Percentiles rank a stretch among this genome's conserved stretches.
These are phyloP conservation scores for Mitragyna speciosa DNA, from an alignment of 257 asterid species.

Conservation along the genomic window DNA sequence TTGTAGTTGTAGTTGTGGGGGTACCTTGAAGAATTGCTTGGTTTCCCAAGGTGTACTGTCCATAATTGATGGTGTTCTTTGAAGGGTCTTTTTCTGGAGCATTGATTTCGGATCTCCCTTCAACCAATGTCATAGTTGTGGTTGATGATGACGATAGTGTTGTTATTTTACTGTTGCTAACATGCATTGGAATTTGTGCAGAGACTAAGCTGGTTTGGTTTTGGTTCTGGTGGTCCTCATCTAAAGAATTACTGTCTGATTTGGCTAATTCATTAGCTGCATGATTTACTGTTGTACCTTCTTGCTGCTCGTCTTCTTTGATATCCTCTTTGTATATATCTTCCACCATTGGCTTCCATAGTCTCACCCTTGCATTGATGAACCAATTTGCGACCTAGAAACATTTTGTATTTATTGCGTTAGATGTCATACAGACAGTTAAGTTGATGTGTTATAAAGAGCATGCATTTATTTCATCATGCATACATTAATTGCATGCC, in stretches of 20 bases:
- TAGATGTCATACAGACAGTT: not conserved
- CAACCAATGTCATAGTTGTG: conserved; percentile 19
- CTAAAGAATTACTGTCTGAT: conserved; percentile 10
- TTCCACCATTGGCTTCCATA: conserved; percentile 92
- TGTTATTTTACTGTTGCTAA: not conserved
- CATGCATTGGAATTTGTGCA: conserved; percentile 33
- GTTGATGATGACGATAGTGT: conserved; percentile 6
- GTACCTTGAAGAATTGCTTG: conserved; percentile 25
- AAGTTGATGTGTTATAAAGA: conserved; percentile 28
- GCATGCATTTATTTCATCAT: conserved; percentile 20
- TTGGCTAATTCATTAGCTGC: conserved; percentile 9
- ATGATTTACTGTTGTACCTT: conserved; percentile 20
- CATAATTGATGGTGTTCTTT: conserved; percentile 31
- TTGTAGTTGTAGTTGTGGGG: conserved; percentile 11
- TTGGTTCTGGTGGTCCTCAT: conserved; percentile 17
- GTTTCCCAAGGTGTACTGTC: conserved; percentile 45
- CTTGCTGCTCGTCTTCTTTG: conserved; percentile 34
- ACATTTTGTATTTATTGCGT: conserved; percentile 17
- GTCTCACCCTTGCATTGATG: conserved; percentile 91
- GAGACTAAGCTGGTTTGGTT: not conserved
- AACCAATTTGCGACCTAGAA: conserved; percentile 89
- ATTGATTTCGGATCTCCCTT: conserved; percentile 41
- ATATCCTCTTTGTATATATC: conserved; percentile 74
- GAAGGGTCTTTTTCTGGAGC: conserved; percentile 51
- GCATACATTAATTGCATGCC: conserved; percentile 2